Evolutionary conservation across 768 basidiomycete species (phyloP).

Genomic region (Kwoniella dejecticola): DNA sequence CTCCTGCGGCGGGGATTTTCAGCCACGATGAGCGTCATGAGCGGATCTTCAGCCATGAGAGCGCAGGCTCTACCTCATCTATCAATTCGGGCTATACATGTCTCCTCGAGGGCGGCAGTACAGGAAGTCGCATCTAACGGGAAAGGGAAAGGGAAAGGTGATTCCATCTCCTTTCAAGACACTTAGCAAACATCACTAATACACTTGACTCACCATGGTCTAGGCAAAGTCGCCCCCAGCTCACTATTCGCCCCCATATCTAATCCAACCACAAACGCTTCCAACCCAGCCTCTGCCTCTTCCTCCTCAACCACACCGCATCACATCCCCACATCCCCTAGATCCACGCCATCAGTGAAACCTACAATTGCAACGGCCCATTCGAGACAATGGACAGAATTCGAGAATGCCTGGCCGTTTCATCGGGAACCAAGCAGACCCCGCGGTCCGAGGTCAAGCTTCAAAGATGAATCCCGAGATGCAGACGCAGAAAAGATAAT

Average conservation of each 20-base stretch:
- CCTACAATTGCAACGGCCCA: neutral
- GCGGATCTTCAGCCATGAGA: neutral
- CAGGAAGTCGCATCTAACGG: neutral
- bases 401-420: neutral
- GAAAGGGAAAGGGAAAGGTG: conserved; percentile 4
- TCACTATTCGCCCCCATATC: neutral
- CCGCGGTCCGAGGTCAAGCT: neutral
- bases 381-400: conserved; percentile 3
- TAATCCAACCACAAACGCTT: neutral
- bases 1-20: neutral
- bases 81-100: neutral
- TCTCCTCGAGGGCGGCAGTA: neutral
- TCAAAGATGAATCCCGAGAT: no score
- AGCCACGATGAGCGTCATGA: neutral
- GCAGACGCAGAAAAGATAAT: no score
- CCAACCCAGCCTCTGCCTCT: neutral
- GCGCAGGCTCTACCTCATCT: neutral
- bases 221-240: no score
- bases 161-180: no score
- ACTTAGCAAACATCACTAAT: no score
- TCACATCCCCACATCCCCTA: no score
- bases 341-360: neutral
- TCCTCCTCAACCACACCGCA: neutral
- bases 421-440: no score
- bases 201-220: no score